phyloP scores from a whole-genome alignment of 768 basidiomycete species.

The Lactifluus subvellereus region DNA sequence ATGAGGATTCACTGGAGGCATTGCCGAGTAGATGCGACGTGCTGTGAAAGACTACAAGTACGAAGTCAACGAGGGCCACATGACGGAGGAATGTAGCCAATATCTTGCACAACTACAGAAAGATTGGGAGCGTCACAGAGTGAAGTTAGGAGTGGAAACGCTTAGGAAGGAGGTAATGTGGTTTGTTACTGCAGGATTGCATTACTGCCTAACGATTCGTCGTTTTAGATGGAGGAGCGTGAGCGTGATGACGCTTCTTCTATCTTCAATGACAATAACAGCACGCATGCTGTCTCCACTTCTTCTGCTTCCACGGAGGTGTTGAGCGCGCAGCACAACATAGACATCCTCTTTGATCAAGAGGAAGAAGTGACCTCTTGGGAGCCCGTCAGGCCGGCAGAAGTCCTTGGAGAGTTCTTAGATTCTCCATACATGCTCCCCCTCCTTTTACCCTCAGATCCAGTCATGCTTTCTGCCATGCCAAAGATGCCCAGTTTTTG shows the following conservation, averaged over 20 bases:
- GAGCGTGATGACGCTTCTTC: conserved; percentile 55
- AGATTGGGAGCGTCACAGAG: conserved; percentile 92
- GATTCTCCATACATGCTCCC: conserved; percentile 94
- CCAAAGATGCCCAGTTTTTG: conserved; percentile 43
- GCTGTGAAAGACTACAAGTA: conserved; percentile 91
- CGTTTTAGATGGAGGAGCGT: conserved; percentile 57
- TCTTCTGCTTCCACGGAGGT: conserved; percentile 30
- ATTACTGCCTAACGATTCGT: background rate
- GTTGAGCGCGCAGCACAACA: conserved; percentile 43
- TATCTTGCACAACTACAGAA: conserved; percentile 94
- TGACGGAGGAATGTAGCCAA: conserved; percentile 94
- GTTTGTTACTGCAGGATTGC: background rate
- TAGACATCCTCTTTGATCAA: conserved; percentile 79
- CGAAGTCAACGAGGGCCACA: conserved; percentile 85
- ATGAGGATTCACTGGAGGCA: background rate
- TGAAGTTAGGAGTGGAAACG: conserved; percentile 81
- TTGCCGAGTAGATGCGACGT: conserved; percentile 68
- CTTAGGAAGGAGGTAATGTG: conserved; percentile 68
- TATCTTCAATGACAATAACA: conserved; percentile 28
- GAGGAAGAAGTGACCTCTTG: conserved; percentile 59
- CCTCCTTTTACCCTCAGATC: conserved; percentile 75
- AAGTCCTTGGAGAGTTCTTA: conserved; percentile 82
- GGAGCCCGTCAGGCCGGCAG: conserved; percentile 72
- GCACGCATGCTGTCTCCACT: conserved; percentile 27
- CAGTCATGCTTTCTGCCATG: conserved; percentile 65